Conservation (phyloP, 306 rosid genomes). For the Medicago truncatula region DNA sequence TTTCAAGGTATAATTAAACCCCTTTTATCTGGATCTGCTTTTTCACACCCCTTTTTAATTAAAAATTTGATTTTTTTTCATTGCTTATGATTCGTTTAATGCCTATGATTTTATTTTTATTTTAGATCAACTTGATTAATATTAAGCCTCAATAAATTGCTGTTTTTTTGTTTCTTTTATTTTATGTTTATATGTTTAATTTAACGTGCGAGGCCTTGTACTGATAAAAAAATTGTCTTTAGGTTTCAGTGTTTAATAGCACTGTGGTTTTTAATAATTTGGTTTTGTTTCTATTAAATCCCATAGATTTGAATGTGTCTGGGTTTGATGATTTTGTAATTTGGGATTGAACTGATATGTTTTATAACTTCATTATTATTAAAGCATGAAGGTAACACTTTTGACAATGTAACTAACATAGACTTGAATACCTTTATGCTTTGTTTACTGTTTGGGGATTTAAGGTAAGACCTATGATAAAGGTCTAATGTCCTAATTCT, state of each 20-base stretch:
- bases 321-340: conserved; percentile 11
- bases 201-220: not conserved
- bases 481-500: conserved; percentile 77
- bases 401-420: not conserved
- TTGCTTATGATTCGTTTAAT: not conserved
- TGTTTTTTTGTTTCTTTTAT: not conserved
- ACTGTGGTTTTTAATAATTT: not conserved
- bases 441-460: not conserved
- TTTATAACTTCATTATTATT: not conserved
- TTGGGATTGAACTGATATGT: conserved; percentile 28
- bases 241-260: not conserved
- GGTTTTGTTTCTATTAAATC: not conserved
- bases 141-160: not conserved
- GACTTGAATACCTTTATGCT: not conserved
- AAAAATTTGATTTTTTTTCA: not conserved
- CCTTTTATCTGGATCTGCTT: conserved; percentile 48
- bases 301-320: conserved; percentile 23
- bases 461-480: conserved; percentile 3
- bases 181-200: not conserved
- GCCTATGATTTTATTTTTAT: not conserved
- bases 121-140: conserved; percentile 18
- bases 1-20: conserved; percentile 57
- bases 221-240: not conserved
- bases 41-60: conserved; percentile 35
- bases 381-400: not conserved